Evolutionary conservation across 1,284 basidiomycete species (phyloP).

Genomic region (Boletus albobrunnescens): DNA sequence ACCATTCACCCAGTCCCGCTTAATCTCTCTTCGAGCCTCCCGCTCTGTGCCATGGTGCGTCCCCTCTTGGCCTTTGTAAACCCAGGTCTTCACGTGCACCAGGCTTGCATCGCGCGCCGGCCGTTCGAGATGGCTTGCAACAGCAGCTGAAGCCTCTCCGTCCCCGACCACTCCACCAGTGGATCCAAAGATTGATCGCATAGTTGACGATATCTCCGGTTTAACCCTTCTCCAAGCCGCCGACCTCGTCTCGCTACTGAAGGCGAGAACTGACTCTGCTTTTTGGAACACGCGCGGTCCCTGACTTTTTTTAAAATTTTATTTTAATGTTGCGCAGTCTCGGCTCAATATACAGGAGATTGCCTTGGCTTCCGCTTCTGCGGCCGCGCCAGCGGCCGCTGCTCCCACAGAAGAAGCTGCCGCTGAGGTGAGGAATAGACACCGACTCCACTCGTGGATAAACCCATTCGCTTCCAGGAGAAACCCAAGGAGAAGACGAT

Average conservation of each 20-base stretch:
- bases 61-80: neutral
- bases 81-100: neutral
- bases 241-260: conserved; percentile 90
- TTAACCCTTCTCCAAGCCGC: conserved; percentile 93
- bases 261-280: conserved; percentile 50
- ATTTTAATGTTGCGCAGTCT: conserved; percentile 51
- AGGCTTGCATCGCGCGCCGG: conserved; percentile 21
- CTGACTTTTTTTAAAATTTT: neutral
- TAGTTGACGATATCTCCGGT: conserved; percentile 92
- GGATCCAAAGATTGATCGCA: conserved; percentile 75
- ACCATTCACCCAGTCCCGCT: conserved; percentile 16
- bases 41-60: conserved; percentile 20
- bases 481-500: conserved; percentile 99
- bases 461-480: conserved; percentile 47
- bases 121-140: conserved; percentile 46
- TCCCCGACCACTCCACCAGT: conserved; percentile 40
- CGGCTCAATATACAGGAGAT: conserved; percentile 98
- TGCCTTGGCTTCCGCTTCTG: conserved; percentile 82
- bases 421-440: conserved; percentile 47
- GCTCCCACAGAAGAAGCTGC: conserved; percentile 58
- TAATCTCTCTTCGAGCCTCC: conserved; percentile 17
- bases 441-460: neutral
- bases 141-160: conserved; percentile 41
- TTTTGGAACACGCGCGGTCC: neutral
- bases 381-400: conserved; percentile 52